A percentile compares a stretch with the other conserved stretches of the same genome.
phyloP scores from a whole-genome alignment of 2,329 filamentous ascomycete species.

The Penicillium sp. region DNA sequence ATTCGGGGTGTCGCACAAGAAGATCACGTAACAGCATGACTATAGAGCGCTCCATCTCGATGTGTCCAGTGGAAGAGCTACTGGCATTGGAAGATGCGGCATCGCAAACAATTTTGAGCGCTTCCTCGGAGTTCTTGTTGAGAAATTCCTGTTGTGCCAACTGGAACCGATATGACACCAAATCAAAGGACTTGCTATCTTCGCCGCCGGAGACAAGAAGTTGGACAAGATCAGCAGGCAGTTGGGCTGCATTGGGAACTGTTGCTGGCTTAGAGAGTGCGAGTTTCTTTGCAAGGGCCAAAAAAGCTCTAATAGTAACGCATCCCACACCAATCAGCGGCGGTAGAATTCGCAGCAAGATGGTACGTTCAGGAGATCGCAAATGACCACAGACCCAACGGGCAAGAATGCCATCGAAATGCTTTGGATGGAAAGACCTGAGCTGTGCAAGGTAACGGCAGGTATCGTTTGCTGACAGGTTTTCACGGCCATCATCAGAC shows the following conservation, averaged over 20 bases:
- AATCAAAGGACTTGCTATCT: conserved; percentile 24
- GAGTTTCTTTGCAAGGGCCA: conserved; percentile 37
- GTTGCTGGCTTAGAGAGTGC: conserved; percentile 23
- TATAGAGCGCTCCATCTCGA: conserved; percentile 24
- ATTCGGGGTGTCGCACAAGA: conserved; percentile 34
- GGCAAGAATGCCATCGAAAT: conserved; percentile 44
- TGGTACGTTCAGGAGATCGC: conserved; percentile 34
- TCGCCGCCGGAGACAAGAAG: conserved; percentile 28
- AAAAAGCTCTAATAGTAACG: conserved; percentile 42
- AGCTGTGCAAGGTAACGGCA: conserved; percentile 45
- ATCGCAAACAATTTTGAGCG: conserved; percentile 35
- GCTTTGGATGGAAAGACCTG: conserved; percentile 43
- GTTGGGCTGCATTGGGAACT: conserved; percentile 27
- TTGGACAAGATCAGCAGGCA: conserved; percentile 34
- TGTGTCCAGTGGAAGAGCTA: conserved; percentile 5
- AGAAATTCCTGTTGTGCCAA: conserved; percentile 42
- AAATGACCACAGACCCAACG: conserved; percentile 44
- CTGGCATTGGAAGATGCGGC: conserved; percentile 22
- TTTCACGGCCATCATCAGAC: conserved; percentile 27
- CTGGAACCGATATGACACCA: conserved; percentile 43
- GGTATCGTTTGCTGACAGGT: conserved; percentile 35
- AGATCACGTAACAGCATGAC: conserved; percentile 33
- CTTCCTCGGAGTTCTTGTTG: conserved; percentile 32
- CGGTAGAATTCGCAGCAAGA: conserved; percentile 35
- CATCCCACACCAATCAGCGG: conserved; percentile 47